Evolutionary conservation across 1,139 yeast genomes (phyloP), one percentile per base, ranked within the genome.

Genomic region (Wickerhamomyces sp.): DNA sequence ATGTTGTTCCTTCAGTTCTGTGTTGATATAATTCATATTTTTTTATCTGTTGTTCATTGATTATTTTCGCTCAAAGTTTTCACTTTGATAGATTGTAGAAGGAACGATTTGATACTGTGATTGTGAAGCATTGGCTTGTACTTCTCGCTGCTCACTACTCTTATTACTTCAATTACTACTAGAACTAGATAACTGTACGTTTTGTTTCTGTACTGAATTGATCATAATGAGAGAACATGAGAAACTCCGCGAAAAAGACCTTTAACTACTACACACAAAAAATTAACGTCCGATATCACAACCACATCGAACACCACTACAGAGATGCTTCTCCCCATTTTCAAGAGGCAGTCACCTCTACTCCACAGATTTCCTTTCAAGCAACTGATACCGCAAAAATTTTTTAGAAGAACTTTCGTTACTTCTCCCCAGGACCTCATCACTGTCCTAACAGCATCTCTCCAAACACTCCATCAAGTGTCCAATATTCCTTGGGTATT

Each of bases 401-500:
- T 27, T 7, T 4, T 31, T 22, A 36, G 24, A 16, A 40, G 47
- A 20, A 35, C 37, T 12, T 45, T 46, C 15, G 31, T 43, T 7
- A 37, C 49, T 2, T 46, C 50, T 8, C 52, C 52, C 21, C 37
- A 48, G 2, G 51, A 47, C 20, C 29, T 46, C n/a, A 37, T 58
- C 18, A 42, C 52, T 2, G 18, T 39, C 1, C 34, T 72, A 39
- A 72, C 80, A 1, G 68, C 66, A 21, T 51, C 72, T 1, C 52
- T 80, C 14, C 75, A 74, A 42, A 46, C 68, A 0, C 42, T 76
- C 1, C 90, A 83, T 57, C 62, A 70, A 10, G 49, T 58, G 15
- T 61, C 84, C 0, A 86, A 87, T 1, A 54, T 88, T 7, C 87
- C 95, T 10, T 90, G 97, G 96, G 79, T 88, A 72, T 76, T 76